These are phyloP conservation scores for Rhododendron mucronatum DNA, from an alignment of 148 eudicot genomes.

Conservation along the genomic window DNA sequence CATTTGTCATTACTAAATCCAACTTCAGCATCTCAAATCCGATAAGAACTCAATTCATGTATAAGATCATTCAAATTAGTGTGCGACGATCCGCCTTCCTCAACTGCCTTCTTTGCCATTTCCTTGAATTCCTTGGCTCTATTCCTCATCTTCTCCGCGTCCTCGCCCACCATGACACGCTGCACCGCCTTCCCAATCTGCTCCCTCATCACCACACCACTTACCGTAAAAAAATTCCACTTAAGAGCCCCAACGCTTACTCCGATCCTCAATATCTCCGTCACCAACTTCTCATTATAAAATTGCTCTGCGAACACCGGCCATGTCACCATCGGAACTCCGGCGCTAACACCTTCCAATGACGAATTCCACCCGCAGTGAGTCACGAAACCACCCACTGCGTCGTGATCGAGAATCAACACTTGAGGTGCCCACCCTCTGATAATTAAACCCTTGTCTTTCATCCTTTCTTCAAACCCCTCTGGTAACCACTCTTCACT, in stretches of 20 bases:
- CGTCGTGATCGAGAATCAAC: constrained; percentile 24
- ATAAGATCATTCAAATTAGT: constrained; percentile 19
- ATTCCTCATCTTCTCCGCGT: constrained; percentile 29
- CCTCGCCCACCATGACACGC: constrained; percentile 29
- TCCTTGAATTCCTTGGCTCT: constrained; percentile 22
- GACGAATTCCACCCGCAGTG: constrained; percentile 45
- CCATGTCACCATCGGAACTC: constrained; percentile 38
- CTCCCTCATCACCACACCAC: constrained; percentile 15
- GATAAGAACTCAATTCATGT: constrained; percentile 10
- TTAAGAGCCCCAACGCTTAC: constrained; percentile 27
- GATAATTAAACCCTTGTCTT: constrained; percentile 26
- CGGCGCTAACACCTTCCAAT: constrained; percentile 25
- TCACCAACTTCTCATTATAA: constrained; percentile 30
- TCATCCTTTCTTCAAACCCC: constrained; percentile 22
- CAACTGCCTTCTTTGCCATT: constrained; percentile 37
- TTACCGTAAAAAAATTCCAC: constrained; percentile 8
- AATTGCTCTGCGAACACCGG: constrained; percentile 34
- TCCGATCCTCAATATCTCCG: constrained; percentile 27
- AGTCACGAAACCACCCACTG: constrained; percentile 30
- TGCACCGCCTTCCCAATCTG: constrained; percentile 21
- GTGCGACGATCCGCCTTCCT: constrained; percentile 41
- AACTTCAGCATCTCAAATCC: neutral
- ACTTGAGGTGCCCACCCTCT: constrained; percentile 39
- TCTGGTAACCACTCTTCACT: constrained; percentile 31
- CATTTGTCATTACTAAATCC: neutral